Percentiles rank a stretch among this genome's conserved stretches.
Conservation (phyloP, 1,284 basidiomycete species). For the Inonotus hispidus region DNA sequence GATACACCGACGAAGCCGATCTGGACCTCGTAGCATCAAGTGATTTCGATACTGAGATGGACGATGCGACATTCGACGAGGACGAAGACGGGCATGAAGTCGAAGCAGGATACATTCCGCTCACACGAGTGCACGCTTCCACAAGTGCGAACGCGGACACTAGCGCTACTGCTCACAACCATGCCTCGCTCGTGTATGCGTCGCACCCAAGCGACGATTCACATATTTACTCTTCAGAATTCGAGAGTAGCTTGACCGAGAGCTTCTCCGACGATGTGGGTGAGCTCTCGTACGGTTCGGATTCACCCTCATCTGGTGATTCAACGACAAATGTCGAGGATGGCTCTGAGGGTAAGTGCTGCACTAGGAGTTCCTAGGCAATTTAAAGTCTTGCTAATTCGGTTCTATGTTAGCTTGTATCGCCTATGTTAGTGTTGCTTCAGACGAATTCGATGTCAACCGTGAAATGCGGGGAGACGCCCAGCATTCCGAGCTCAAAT, state of each 20-base stretch:
- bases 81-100: neutral
- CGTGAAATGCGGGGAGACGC: neutral
- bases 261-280: slow-evolving; percentile 20
- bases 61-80: slow-evolving; percentile 26
- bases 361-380: neutral
- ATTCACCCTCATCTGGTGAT: slow-evolving; percentile 9
- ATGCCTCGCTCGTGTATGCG: neutral
- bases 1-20: slow-evolving; percentile 22
- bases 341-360: neutral
- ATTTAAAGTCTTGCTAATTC: neutral
- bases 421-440: neutral
- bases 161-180: neutral
- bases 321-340: slow-evolving; percentile 2
- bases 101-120: neutral
- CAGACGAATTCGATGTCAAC: neutral
- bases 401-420: neutral
- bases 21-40: slow-evolving; percentile 35
- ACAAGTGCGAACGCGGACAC: neutral
- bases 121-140: neutral
- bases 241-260: slow-evolving; percentile 28
- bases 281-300: slow-evolving; percentile 21
- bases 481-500: slow-evolving; percentile 1
- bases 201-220: neutral
- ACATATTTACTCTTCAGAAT: slow-evolving; percentile 23
- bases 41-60: slow-evolving; percentile 34